Evolutionary conservation across 1,284 basidiomycete genomes (phyloP).

Genomic region (Lentinus polychrous): DNA sequence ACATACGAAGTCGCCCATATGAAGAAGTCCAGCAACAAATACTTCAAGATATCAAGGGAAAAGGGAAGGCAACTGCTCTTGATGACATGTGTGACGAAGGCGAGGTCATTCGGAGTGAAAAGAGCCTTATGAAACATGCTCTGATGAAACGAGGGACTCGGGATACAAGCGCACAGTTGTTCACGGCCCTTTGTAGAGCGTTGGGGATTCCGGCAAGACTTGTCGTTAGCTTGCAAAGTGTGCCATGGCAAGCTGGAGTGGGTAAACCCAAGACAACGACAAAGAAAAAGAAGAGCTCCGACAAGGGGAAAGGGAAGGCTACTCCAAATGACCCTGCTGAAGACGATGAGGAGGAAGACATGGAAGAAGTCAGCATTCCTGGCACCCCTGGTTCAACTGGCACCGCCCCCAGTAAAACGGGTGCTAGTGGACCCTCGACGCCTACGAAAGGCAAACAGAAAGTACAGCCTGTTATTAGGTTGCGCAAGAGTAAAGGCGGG

Average conservation of each 20-base stretch:
- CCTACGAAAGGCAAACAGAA: constrained; percentile 43
- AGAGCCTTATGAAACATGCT: constrained; percentile 87
- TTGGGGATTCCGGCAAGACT: constrained; percentile 85
- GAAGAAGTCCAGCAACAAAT: constrained; percentile 54
- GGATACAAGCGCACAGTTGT: constrained; percentile 87
- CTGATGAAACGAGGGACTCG: constrained; percentile 76
- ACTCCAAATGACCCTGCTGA: constrained; percentile 20
- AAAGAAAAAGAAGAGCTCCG: constrained; percentile 29
- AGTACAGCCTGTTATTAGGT: constrained; percentile 42
- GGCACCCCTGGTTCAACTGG: constrained; percentile 13
- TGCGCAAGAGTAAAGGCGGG: constrained; percentile 45
- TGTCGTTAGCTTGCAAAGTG: constrained; percentile 85
- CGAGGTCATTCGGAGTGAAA: constrained; percentile 69
- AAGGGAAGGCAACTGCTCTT: constrained; percentile 23
- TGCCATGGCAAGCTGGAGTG: constrained; percentile 72
- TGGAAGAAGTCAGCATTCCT: constrained; percentile 32
- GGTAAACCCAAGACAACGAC: constrained; percentile 45
- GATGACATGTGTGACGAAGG: constrained; percentile 42
- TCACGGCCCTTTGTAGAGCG: constrained; percentile 84
- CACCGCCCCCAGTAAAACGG: constrained; percentile 22
- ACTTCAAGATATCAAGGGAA: constrained; percentile 24
- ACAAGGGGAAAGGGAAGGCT: constrained; percentile 30
- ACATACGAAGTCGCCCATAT: constrained; percentile 70
- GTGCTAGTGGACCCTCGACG: constrained; percentile 28
- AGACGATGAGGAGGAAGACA: constrained; percentile 30